Evolutionary conservation across 2,329 filamentous ascomycete species (phyloP).

Genomic region (Penicillium freii): DNA sequence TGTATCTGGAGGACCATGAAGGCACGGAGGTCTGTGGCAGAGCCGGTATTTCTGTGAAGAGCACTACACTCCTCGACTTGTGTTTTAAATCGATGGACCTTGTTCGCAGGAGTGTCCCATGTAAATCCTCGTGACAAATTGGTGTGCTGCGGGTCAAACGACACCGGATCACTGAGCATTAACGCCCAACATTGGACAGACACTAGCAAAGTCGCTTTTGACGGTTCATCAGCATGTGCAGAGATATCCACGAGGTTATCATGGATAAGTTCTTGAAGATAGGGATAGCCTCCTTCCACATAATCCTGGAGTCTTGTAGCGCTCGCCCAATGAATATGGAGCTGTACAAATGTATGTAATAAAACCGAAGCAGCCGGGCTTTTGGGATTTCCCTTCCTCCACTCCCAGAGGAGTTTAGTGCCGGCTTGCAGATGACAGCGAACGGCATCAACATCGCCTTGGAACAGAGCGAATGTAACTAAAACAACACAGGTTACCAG

Average conservation of each 20-base stretch:
- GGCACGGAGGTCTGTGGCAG: background rate
- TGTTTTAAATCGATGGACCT: background rate
- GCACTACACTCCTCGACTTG: background rate
- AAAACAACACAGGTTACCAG: conserved; percentile 4
- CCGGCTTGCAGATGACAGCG: conserved; percentile 7
- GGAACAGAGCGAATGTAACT: conserved; percentile 2
- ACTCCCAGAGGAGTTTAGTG: background rate
- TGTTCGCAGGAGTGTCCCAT: background rate
- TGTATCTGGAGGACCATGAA: conserved; percentile 1
- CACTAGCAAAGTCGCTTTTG: background rate
- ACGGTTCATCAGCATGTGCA: background rate
- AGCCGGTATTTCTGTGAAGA: background rate
- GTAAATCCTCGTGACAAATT: background rate
- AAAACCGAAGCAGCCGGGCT: background rate
- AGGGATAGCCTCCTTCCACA: background rate
- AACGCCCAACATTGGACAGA: conserved; percentile 3
- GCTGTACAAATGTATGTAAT: conserved; percentile 7
- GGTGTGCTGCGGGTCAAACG: background rate
- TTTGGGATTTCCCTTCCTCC: background rate
- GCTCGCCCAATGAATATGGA: conserved; percentile 7
- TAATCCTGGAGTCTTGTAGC: background rate
- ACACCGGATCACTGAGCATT: background rate
- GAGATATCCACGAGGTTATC: conserved; percentile 1
- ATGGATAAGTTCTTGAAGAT: background rate
- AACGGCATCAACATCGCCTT: conserved; percentile 5